Evolutionary conservation across 1,284 basidiomycete genomes (phyloP), one percentile per base, ranked within the genome.

Genomic region (Trametes hirsuta): DNA sequence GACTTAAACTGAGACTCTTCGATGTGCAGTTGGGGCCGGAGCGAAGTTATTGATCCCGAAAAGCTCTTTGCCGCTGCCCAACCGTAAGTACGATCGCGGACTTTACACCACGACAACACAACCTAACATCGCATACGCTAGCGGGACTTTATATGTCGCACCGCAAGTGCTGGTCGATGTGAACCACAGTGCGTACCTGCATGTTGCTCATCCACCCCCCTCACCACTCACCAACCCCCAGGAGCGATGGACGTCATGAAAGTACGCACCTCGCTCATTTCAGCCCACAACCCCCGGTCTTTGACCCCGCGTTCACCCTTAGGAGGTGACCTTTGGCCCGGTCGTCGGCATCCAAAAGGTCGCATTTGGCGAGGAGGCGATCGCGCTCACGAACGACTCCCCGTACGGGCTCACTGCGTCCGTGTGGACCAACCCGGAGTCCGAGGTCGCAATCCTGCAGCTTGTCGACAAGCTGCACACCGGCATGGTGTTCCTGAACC

Each of bases 311-410:
- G 1, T n/a, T 18, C 30, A 34, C 22, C n/a, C 15, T 25, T 54
- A 90, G 88, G 87, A 91, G 75, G 91, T 93, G 75, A 92, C 91
- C 0, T 95, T 96, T 65, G 96, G 96, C 0, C 96, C 96, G 0
- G 84, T 95, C 8, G 81, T 97, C 37, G 94, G 94, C 8, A 94
- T 98, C 65, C 91, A 94, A 77, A 95, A 94, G 81, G 91, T 95
- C 22, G 79, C 83, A 12, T 87, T 87, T 0, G 94, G 95, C 70
- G 87, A 89, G 51, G 94, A 97, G 73, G 95, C 95, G 0, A 78
- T 98, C 58, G 72, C 77, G 36, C 82, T 97, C 35, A 98, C 98
- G 93, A 98, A 98, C 75, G 95, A 98, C 75, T 97, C 95, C n/a
- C 85, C 84, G 1, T 98, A 96, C 72, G 96, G 96, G 12, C 81